These are phyloP conservation scores for Russula ochroleuca DNA, from an alignment of 768 basidiomycete genomes.

Conservation along the genomic window DNA sequence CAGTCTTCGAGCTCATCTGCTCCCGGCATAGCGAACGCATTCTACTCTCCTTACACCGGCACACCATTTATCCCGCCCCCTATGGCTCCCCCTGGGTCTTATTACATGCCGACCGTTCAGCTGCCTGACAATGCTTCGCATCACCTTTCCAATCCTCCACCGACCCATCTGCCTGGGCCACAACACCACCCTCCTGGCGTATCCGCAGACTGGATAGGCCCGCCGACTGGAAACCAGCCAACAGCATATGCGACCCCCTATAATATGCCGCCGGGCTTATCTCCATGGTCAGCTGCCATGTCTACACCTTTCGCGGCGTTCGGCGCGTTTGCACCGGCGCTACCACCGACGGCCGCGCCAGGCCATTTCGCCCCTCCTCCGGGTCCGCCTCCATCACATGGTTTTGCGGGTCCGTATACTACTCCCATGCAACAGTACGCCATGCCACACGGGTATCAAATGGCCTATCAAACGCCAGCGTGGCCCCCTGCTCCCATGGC, in stretches of 20 bases:
- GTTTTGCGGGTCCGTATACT: conserved; percentile 18
- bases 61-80: conserved; percentile 26
- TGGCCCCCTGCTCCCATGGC: conserved; percentile 13
- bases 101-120: conserved; percentile 34
- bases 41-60: conserved; percentile 24
- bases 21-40: conserved; percentile 12
- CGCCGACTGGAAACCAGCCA: conserved; percentile 20
- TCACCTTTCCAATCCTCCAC: conserved; percentile 8
- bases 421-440: conserved; percentile 18
- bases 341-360: conserved; percentile 30
- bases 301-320: conserved; percentile 31
- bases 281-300: conserved; percentile 14
- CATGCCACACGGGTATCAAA: conserved; percentile 20
- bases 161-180: conserved; percentile 14
- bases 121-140: conserved; percentile 26
- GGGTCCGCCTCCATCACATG: conserved; percentile 4
- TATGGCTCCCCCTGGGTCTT: conserved; percentile 32
- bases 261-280: conserved; percentile 1
- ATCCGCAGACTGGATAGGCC: conserved; percentile 35
- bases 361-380: conserved; percentile 7
- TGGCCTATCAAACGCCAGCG: conserved; percentile 18
- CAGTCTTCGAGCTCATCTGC: conserved; percentile 27
- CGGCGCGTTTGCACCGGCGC: conserved; percentile 34
- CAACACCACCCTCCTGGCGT: conserved; percentile 30
- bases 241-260: conserved; percentile 22